phyloP scores from a whole-genome alignment of 495 filamentous ascomycete species.

The Emericellopsis terricola region DNA sequence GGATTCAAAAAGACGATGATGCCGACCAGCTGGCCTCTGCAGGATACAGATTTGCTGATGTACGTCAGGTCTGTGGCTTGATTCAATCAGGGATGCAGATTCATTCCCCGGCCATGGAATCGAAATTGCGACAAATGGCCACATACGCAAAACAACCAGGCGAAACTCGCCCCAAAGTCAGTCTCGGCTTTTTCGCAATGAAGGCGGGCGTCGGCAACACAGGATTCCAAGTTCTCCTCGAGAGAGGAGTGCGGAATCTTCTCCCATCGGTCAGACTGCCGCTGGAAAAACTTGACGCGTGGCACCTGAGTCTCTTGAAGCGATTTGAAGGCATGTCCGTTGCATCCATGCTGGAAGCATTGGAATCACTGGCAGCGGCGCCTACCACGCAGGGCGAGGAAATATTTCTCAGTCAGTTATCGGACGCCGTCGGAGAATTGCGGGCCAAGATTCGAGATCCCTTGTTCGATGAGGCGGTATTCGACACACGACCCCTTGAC shows the following conservation, averaged over 20 bases:
- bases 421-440: slow-evolving; percentile 17
- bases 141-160: slow-evolving; percentile 31
- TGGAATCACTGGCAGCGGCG: slow-evolving; percentile 10
- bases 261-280: slow-evolving; percentile 48
- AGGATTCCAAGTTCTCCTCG: slow-evolving; percentile 60
- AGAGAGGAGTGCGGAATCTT: slow-evolving; percentile 40
- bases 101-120: slow-evolving; percentile 29
- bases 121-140: slow-evolving; percentile 41
- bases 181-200: slow-evolving; percentile 59
- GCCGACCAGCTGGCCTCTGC: slow-evolving; percentile 41
- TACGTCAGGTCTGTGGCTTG: slow-evolving; percentile 46
- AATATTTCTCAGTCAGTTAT: slow-evolving; percentile 18
- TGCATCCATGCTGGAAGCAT: slow-evolving; percentile 27
- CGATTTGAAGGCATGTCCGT: slow-evolving; percentile 40
- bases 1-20: slow-evolving; percentile 33
- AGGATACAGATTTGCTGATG: slow-evolving; percentile 61
- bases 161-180: slow-evolving; percentile 46
- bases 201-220: slow-evolving; percentile 42
- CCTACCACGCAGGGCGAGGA: slow-evolving; percentile 9
- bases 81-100: slow-evolving; percentile 60
- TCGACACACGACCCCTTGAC: slow-evolving; percentile 17
- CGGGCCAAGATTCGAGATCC: slow-evolving; percentile 18
- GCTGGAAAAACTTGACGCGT: slow-evolving; percentile 33
- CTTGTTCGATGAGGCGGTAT: slow-evolving; percentile 23
- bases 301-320: slow-evolving; percentile 38